Conservation (phyloP, 495 filamentous ascomycete genomes). For the Polyplosphaeria fusca region DNA sequence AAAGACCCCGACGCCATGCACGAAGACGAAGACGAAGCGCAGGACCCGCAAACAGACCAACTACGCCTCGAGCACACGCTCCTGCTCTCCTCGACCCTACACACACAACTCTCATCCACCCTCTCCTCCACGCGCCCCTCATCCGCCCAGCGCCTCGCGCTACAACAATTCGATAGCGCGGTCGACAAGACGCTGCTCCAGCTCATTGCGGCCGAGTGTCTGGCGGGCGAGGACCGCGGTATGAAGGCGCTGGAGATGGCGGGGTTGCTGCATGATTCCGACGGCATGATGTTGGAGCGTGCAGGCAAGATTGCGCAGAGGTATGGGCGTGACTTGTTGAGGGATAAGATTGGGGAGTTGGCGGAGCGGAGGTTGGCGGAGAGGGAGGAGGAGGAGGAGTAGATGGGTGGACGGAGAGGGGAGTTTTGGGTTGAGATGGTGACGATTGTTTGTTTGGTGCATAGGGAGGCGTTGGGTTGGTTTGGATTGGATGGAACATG, state of each 20-base stretch:
- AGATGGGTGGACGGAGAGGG: too few relatives aligned
- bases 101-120: conserved; percentile 69
- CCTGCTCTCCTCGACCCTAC: conserved; percentile 68
- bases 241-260: conserved; percentile 93
- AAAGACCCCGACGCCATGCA: conserved; percentile 40
- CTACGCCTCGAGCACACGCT: conserved; percentile 70
- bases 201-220: conserved; percentile 84
- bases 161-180: conserved; percentile 69
- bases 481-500: not conserved
- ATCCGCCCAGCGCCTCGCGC: conserved; percentile 60
- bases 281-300: conserved; percentile 79
- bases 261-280: conserved; percentile 67
- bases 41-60: conserved; percentile 28
- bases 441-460: not conserved
- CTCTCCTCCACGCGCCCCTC: conserved; percentile 57
- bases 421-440: not conserved
- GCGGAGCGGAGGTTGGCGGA: conserved; percentile 62
- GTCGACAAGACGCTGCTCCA: conserved; percentile 87
- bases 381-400: conserved; percentile 51
- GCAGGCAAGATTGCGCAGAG: conserved; percentile 78
- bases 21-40: conserved; percentile 42
- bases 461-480: not conserved
- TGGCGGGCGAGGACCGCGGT: conserved; percentile 84
- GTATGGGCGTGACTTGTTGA: conserved; percentile 70
- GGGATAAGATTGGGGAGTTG: conserved; percentile 81